Percentiles rank a stretch among this genome's conserved stretches.
Evolutionary conservation across 148 eudicot genomes (phyloP).

Genomic region (Hydrangea macrophylla): DNA sequence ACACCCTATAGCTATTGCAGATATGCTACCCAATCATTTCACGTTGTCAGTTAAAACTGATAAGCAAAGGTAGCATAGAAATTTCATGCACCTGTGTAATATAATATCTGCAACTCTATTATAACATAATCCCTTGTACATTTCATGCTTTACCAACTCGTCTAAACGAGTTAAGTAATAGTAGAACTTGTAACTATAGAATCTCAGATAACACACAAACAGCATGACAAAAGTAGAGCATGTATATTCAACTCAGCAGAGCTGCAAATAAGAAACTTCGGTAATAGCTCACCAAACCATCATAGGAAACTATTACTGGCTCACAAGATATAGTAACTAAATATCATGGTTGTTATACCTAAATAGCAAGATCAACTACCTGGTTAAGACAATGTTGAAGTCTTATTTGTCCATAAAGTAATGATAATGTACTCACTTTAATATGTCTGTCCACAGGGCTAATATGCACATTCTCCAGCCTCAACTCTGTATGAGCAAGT

Average conservation of each 20-base stretch:
- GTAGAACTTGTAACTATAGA: neutral
- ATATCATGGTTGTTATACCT: neutral
- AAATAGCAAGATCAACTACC: neutral
- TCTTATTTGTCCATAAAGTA: neutral
- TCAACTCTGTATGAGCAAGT: slow-evolving; percentile 97
- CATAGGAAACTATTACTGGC: neutral
- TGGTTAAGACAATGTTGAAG: neutral
- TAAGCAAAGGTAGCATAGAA: neutral
- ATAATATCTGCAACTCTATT: neutral
- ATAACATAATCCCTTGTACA: neutral
- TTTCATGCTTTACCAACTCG: neutral
- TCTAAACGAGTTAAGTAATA: neutral
- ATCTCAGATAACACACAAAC: too few relatives aligned
- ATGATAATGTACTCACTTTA: slow-evolving; percentile 53
- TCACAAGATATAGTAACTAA: too few relatives aligned
- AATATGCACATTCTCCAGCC: slow-evolving; percentile 87
- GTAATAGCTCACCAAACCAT: neutral
- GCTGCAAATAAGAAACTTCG: neutral
- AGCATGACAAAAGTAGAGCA: neutral
- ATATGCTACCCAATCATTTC: too few relatives aligned
- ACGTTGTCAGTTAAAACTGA: too few relatives aligned
- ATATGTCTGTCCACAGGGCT: slow-evolving; percentile 95
- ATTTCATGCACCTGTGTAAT: neutral
- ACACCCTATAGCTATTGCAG: too few relatives aligned
- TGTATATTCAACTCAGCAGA: neutral